phyloP scores from a whole-genome alignment of 352 stramenopile genomes.

The Pythium aphanidermatum region DNA sequence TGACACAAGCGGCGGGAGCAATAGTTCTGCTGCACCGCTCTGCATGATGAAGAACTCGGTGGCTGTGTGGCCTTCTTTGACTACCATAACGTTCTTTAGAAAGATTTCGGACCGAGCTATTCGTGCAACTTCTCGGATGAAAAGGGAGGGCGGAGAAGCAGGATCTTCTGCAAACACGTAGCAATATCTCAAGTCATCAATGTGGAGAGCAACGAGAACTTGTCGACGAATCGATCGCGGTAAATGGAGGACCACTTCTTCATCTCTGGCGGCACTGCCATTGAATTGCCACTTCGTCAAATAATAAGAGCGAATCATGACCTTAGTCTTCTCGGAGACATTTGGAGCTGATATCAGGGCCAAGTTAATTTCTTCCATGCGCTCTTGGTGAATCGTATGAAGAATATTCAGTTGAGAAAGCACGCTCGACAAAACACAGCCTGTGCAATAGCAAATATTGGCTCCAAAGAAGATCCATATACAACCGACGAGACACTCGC shows the following conservation, averaged over 20 bases:
- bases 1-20: constrained; percentile 29
- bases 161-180: constrained; percentile 16
- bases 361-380: constrained; percentile 58
- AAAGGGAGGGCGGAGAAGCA: constrained; percentile 6
- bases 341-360: constrained; percentile 35
- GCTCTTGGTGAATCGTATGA: constrained; percentile 34
- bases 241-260: constrained; percentile 42
- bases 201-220: constrained; percentile 29
- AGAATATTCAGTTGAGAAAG: constrained; percentile 48
- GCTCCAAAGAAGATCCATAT: constrained; percentile 71
- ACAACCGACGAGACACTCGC: constrained; percentile 44
- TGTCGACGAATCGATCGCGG: constrained; percentile 36
- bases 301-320: constrained; percentile 53
- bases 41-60: constrained; percentile 58
- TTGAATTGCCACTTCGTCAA: constrained; percentile 72
- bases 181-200: constrained; percentile 23
- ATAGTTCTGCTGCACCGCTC: constrained; percentile 46
- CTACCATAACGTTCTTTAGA: constrained; percentile 44
- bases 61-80: constrained; percentile 44
- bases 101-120: constrained; percentile 53
- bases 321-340: constrained; percentile 43
- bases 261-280: constrained; percentile 41
- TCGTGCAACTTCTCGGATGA: constrained; percentile 15
- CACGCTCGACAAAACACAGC: constrained; percentile 48
- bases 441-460: constrained; percentile 72